phyloP scores from a whole-genome alignment of 805 yeast species.

The Wickerhamiella vanderwaltii region DNA sequence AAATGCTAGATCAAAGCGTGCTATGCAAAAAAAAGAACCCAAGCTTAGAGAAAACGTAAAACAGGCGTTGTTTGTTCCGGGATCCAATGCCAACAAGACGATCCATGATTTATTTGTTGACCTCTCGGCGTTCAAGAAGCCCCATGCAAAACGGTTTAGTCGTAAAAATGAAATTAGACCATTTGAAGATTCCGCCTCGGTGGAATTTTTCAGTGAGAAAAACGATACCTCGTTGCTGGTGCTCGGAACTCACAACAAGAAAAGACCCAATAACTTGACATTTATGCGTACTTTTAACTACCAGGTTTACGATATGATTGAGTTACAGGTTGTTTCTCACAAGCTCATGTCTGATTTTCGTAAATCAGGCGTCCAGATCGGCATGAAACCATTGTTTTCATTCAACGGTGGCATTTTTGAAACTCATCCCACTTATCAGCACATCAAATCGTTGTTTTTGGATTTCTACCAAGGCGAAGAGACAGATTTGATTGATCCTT shows the following conservation, averaged over 20 bases:
- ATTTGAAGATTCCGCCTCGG: slow-evolving; percentile 72
- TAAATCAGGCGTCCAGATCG: slow-evolving; percentile 68
- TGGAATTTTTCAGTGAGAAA: slow-evolving; percentile 91
- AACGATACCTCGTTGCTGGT: slow-evolving; percentile 83
- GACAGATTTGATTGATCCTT: slow-evolving; percentile 76
- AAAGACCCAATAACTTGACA: slow-evolving; percentile 83
- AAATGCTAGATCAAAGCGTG: slow-evolving; percentile 92
- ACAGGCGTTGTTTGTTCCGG: slow-evolving; percentile 84
- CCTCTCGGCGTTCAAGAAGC: slow-evolving; percentile 80
- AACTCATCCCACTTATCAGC: slow-evolving; percentile 71
- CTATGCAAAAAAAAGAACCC: slow-evolving; percentile 76
- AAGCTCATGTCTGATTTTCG: slow-evolving; percentile 73
- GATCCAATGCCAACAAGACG: slow-evolving; percentile 62
- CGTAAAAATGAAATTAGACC: slow-evolving; percentile 86
- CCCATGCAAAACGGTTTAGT: slow-evolving; percentile 71
- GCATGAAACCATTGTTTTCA: slow-evolving; percentile 86
- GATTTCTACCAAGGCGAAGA: slow-evolving; percentile 87
- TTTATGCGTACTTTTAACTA: slow-evolving; percentile 83
- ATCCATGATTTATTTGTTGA: slow-evolving; percentile 85
- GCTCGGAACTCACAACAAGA: slow-evolving; percentile 67
- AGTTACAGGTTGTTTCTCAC: slow-evolving; percentile 49
- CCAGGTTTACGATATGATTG: slow-evolving; percentile 89
- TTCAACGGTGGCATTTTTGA: slow-evolving; percentile 92
- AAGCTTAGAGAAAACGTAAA: slow-evolving; percentile 83
- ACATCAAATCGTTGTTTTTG: slow-evolving; percentile 73